Evolutionary conservation across 164 flowering plant genomes (phyloP).

Genomic region (Cinnamomum micranthum): DNA sequence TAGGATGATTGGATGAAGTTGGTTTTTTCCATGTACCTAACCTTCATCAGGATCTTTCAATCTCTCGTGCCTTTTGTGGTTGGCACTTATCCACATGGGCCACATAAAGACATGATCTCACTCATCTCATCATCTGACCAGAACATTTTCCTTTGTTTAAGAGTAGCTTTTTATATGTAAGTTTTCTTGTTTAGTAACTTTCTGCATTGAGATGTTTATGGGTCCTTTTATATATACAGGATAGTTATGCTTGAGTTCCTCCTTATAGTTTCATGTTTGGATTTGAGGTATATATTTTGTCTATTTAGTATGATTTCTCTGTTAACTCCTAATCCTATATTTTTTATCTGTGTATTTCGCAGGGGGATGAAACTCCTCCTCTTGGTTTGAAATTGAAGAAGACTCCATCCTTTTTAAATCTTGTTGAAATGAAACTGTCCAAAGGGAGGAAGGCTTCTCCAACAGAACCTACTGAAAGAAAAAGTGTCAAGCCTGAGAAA

Average conservation of each 20-base stretch:
- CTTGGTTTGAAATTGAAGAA: slow-evolving; percentile 18
- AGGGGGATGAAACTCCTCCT: slow-evolving; percentile 7
- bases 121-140: no score
- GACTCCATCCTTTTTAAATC: slow-evolving; percentile 20
- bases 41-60: no score
- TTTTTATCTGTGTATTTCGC: not conserved
- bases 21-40: no score
- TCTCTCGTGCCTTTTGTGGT: no score
- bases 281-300: not conserved
- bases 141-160: not conserved
- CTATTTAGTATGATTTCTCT: not conserved
- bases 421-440: slow-evolving; percentile 16
- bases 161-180: not conserved
- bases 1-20: no score
- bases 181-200: not conserved
- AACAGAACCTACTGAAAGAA: not conserved
- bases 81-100: no score
- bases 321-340: slow-evolving; percentile 1
- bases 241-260: not conserved
- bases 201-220: not conserved
- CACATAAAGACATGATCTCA: no score
- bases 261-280: not conserved
- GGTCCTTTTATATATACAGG: not conserved
- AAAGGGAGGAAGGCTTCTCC: not conserved
- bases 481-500: not conserved